Evolutionary conservation across 257 asterid species (phyloP), one percentile per base, ranked within the genome.

Genomic region (Phtheirospermum japonicum): DNA sequence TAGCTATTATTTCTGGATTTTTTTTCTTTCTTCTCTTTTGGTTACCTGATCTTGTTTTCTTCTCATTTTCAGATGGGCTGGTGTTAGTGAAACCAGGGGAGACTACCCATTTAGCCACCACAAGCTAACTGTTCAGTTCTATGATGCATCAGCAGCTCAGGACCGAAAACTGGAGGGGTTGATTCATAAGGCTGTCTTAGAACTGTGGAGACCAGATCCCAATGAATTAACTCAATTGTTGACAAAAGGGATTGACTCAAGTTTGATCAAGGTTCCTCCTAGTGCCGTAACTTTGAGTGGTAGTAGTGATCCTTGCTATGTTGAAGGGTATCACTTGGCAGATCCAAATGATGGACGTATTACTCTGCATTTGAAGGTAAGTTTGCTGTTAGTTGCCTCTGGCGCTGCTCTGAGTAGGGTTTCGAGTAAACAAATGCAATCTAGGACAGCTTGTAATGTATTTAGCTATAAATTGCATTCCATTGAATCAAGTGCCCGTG

Each of bases 221-320:
- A 80, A 75, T 63, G 97, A 89, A 76, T 71, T 86, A 71, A 77
- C 95, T 66, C 83, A 78, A 58, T 67, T 89, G 65, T 69, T 89
- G 73, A 74, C 90, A 7, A 86, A 84, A 78, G 91, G 91, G 74
- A 65, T 77, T 13, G 85, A 78, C 70, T 78, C 94, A 33, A 75
- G 86, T 59, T 71, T 79, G 65, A 77, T 86, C 74, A 89, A 84
- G 82, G 82, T 81, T 61, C 94, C 94, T 66, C 97, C 97, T 3
- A 79, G 83, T 65, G 84, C 95, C 43, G 70, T 73, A 71, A 77
- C 97, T 53, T 76, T 89, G 87, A 77, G 89, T 14, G 95, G 89
- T 57, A 86, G 97, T 80, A 89, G 97, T 57, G 97, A 89, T 80
- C 97, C 97, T 71, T 89, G 97, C 67, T 89, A 86, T 68, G 94